Evolutionary conservation across 257 asterid species (phyloP).

Genomic region (Linaria vulgaris): DNA sequence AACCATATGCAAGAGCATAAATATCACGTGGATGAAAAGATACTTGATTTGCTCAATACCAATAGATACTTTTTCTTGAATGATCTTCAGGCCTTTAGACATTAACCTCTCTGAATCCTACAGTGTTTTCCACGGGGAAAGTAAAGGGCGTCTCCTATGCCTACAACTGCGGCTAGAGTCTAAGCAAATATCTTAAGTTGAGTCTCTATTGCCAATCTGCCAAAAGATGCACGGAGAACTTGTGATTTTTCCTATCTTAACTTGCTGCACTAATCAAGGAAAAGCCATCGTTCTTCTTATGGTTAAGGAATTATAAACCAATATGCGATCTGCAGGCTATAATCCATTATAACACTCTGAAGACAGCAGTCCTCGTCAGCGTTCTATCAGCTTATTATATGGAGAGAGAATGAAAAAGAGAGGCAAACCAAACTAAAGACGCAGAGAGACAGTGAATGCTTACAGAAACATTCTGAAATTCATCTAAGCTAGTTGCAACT

Average conservation of each 20-base stretch:
- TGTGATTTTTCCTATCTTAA: too few species aligned
- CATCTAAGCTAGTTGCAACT: slow-evolving; percentile 89
- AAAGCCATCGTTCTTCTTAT: not conserved
- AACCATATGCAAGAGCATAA: not conserved
- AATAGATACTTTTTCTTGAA: too few species aligned
- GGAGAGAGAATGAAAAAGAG: slow-evolving; percentile 6
- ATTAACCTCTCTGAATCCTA: too few species aligned
- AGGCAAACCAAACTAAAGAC: slow-evolving; percentile 4
- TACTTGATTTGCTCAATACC: not conserved
- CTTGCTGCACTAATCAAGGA: not conserved
- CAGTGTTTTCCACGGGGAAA: too few species aligned
- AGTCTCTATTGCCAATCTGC: too few species aligned
- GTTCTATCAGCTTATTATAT: not conserved
- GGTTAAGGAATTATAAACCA: not conserved
- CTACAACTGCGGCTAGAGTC: not conserved
- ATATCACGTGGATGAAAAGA: not conserved
- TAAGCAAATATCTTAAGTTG: not conserved
- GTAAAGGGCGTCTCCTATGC: too few species aligned
- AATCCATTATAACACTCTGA: too few species aligned
- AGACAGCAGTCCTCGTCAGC: too few species aligned
- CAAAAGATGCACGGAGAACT: too few species aligned
- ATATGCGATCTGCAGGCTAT: too few species aligned
- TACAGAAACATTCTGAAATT: slow-evolving; percentile 82
- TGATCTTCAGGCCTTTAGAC: too few species aligned
- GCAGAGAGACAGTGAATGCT: slow-evolving; percentile 37